Base-by-base conservation (phyloP, 2,329 filamentous ascomycete species). In the Daldinia sp. region DNA sequence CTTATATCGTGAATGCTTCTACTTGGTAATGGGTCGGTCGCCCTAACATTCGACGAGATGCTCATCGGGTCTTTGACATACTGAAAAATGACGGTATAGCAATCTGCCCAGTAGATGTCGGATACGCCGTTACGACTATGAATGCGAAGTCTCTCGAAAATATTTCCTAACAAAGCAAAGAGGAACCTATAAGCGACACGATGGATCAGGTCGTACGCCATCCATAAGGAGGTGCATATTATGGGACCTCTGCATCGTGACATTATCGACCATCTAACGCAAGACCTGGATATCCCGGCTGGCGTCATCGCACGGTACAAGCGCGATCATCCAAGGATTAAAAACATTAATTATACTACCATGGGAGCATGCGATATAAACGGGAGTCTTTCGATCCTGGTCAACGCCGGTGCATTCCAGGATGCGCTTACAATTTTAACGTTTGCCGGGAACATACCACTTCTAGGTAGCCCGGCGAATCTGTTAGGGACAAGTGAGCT, bases 231-330 rank as follows among this genome's bases (percentile, higher is more conserved):
- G 32, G n/a, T 35, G 9, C 32, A 35, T 3, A 35, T 35, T 1
- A 35, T 35, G n/a, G n/a, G 15, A 35, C 32, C 32, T 35, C 32
- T 35, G 9, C 32, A 35, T 2, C 32, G 15, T n/a, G 32, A 55
- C 15, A 55, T 55, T 13, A 37, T 50, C 34, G 54, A 58, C 27
- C 53, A 56, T 17, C 43, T 56, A 3, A 49, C 25, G 8, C 53
- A 48, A n/a, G 53, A 56, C 10, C 53, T 56, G 11, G 53, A 56
- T 21, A 58, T 58, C 17, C 32, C 54, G 4, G 54, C 50, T 11
- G 52, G 54, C 3, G 45, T 58, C 25, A 50, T 58, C 35, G 54
- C 45, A 7, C 54, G 54, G 5, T 58, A 58, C 17, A 41, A 50
- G n/a, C 45, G 27, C 3, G 25, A 58, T 7, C 45, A 49, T n/a